These are phyloP conservation scores for Penicillium chermesinum DNA, from an alignment of 495 filamentous ascomycete species.

Conservation along the genomic window DNA sequence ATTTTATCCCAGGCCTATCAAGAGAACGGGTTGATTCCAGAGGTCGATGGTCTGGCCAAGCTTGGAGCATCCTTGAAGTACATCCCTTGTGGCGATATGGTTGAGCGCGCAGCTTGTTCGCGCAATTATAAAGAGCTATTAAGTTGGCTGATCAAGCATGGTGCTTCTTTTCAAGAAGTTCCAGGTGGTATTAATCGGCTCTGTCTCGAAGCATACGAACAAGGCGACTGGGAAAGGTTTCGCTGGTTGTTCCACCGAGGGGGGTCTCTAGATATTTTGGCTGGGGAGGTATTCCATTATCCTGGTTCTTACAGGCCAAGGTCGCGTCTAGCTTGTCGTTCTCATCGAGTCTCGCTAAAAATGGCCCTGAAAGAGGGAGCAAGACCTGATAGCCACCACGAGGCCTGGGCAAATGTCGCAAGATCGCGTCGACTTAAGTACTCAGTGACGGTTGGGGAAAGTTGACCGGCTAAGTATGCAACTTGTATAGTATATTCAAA, in stretches of 20 bases:
- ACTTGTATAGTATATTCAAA: background rate
- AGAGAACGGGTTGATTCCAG: slow-evolving; percentile 1
- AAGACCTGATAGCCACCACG: slow-evolving; percentile 1
- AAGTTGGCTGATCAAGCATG: slow-evolving; percentile 1
- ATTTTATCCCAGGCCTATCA: slow-evolving; percentile 4
- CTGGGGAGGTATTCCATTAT: slow-evolving; percentile 3
- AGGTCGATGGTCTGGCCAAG: too few relatives aligned
- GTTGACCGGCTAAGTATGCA: slow-evolving; percentile 2
- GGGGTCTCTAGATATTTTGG: slow-evolving; percentile 5
- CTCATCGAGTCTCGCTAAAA: slow-evolving; percentile 1
- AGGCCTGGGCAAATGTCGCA: background rate
- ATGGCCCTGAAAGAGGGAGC: slow-evolving; percentile 4
- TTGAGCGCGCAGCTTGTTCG: slow-evolving; percentile 6
- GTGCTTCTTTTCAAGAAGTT: slow-evolving; percentile 9
- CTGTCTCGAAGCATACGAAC: slow-evolving; percentile 6
- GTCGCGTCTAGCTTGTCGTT: slow-evolving; percentile 2
- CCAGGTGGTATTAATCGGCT: slow-evolving; percentile 6
- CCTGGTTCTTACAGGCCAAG: slow-evolving; percentile 3
- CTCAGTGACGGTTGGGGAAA: background rate
- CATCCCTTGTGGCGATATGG: slow-evolving; percentile 3
- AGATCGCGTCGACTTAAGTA: background rate
- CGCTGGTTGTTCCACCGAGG: slow-evolving; percentile 6
- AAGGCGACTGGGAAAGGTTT: slow-evolving; percentile 5
- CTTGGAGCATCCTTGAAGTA: slow-evolving; percentile 6
- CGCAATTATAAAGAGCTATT: slow-evolving; percentile 2